These are phyloP conservation scores for Cicer arietinum DNA, from an alignment of 306 rosid species.

Conservation along the genomic window DNA sequence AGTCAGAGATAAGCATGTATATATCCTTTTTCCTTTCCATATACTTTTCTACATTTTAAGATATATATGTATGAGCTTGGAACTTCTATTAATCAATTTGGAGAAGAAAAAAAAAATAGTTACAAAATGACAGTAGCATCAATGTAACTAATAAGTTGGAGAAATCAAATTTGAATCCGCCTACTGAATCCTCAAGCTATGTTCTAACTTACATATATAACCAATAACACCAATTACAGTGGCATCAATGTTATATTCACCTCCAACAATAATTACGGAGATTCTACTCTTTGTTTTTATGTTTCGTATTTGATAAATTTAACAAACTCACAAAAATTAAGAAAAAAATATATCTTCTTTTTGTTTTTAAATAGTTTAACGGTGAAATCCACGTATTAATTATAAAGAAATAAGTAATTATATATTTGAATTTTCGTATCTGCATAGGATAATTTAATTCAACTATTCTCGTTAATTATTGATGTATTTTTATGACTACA, in stretches of 20 bases:
- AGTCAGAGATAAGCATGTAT: background rate
- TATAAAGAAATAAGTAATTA: too few species aligned
- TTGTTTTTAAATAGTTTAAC: too few species aligned
- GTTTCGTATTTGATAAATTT: background rate
- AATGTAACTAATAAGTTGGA: background rate
- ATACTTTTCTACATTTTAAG: background rate
- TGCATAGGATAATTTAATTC: too few species aligned
- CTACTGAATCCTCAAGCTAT: conserved; percentile 2
- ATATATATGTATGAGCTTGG: conserved; percentile 5
- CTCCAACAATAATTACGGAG: background rate
- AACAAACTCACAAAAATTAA: too few species aligned
- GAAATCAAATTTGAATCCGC: conserved; percentile 16
- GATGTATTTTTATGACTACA: too few species aligned
- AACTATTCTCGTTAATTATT: too few species aligned
- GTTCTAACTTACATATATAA: background rate
- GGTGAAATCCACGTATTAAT: too few species aligned
- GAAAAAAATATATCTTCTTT: too few species aligned
- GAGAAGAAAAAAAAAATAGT: background rate
- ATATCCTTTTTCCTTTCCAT: background rate
- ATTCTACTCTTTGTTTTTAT: background rate
- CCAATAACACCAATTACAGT: background rate
- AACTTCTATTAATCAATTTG: conserved; percentile 16
- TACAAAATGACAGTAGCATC: too few species aligned
- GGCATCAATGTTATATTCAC: background rate
- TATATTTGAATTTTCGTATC: too few species aligned